Evolutionary conservation across 2,329 filamentous ascomycete genomes (phyloP), one percentile per base, ranked within the genome.

Genomic region (Aspergillus puulaauensis): DNA sequence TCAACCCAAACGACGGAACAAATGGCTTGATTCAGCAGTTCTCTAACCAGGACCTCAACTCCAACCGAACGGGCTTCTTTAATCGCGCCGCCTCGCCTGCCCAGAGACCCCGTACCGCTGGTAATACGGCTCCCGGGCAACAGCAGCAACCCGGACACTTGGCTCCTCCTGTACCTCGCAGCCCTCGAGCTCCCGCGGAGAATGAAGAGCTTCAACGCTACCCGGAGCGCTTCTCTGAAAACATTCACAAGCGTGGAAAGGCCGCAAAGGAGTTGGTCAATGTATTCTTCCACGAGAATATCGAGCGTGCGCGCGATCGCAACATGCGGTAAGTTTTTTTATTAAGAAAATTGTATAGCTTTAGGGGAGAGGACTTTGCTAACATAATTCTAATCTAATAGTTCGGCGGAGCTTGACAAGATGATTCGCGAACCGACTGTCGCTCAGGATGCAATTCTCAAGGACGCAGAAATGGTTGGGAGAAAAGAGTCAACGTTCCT

Each of bases 201-300:
- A 85, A 85, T 52, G 84, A 87, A 67, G 89, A 92, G 54, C 92
- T 96, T 63, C 83, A 90, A 67, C 84, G 86, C 64, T 89, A 90
- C 48, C 89, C 92, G 1, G 91, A 96, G 71, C 87, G 91, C 66
- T 96, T 93, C 77, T 91, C 92, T 3, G 91, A 96, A 70, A 90
- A 90, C 70, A 90, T 96, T 40, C 86, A 89, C 56, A 92, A 95
- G 71, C 80, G 85, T 68, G 83, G 85, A 31, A 86, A 86, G 70
- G 82, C 86, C 54, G 84, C 86, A 47, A 86, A 87, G 69, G 82
- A 86, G 66, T 75, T 88, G 64, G 85, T 88, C 62, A 85, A 85
- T 69, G 83, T 86, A 67, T 98, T 98, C 81, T 99, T 98, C 86
- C 96, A 96, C 78, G 93, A 99, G 77, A 98, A 93, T 73, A 96